phyloP scores from a whole-genome alignment of 495 filamentous ascomycete species.

The Aspergillus sparsus region DNA sequence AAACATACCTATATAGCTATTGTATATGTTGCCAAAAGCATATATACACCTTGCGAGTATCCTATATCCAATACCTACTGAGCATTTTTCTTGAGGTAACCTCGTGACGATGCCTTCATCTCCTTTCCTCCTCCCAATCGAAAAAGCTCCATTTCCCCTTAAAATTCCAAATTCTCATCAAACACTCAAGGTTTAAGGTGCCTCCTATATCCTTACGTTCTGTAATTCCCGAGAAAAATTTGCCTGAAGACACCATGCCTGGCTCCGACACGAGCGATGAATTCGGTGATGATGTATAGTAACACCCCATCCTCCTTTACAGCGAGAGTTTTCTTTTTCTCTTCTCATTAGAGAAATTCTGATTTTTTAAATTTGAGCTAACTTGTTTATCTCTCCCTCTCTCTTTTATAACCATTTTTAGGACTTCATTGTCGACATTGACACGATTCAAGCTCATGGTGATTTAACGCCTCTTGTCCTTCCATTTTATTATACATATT shows the following conservation, averaged over 20 bases:
- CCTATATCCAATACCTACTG: not conserved
- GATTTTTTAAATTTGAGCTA: slow-evolving; percentile 7
- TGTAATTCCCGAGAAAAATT: not conserved
- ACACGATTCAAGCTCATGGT: slow-evolving; percentile 73
- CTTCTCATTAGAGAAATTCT: not conserved
- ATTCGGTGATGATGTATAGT: slow-evolving; percentile 54
- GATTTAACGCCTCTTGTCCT: slow-evolving; percentile 8
- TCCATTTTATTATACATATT: not conserved
- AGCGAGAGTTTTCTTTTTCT: not conserved
- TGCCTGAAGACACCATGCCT: slow-evolving; percentile 39
- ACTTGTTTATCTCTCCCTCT: not conserved
- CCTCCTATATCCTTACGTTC: not conserved
- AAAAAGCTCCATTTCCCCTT: not conserved
- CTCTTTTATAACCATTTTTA: slow-evolving; percentile 19
- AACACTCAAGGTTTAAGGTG: not conserved
- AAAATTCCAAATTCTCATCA: not conserved
- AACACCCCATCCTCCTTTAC: not conserved
- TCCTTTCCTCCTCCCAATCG: not conserved
- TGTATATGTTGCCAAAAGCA: no score
- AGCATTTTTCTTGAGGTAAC: slow-evolving; percentile 7
- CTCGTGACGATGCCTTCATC: slow-evolving; percentile 12
- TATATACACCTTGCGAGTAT: no score
- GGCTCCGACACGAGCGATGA: slow-evolving; percentile 54
- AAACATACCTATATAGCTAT: no score
- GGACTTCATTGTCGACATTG: slow-evolving; percentile 72